Percentiles rank a stretch among this genome's conserved stretches.
Evolutionary conservation across 192 early-diverging fungal species (phyloP).

Genomic region (Coemansia sp.): DNA sequence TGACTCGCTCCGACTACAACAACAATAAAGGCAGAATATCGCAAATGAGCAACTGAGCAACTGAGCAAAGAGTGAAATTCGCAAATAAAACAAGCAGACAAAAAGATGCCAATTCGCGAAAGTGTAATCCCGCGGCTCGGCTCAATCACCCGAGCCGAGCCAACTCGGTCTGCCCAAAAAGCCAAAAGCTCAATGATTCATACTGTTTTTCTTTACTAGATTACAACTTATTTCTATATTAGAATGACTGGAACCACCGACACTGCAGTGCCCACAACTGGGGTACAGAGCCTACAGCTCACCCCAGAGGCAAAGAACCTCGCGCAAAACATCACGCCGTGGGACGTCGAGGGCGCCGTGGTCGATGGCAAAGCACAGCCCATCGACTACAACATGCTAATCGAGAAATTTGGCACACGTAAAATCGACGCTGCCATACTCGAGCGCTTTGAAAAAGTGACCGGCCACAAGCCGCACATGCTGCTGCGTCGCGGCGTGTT

Average conservation of each 20-base stretch:
- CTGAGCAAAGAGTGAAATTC: neutral
- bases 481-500: constrained; percentile 88
- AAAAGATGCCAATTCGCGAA: neutral
- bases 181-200: neutral
- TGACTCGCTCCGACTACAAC: neutral
- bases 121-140: neutral
- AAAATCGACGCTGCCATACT: constrained; percentile 74
- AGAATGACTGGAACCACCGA: constrained; percentile 10
- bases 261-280: constrained; percentile 6
- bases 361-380: constrained; percentile 81
- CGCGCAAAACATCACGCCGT: constrained; percentile 71
- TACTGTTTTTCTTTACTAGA: neutral
- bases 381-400: constrained; percentile 92
- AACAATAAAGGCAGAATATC: neutral
- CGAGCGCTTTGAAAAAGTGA: constrained; percentile 79
- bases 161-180: neutral
- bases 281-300: constrained; percentile 19
- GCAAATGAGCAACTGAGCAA: neutral
- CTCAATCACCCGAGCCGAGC: neutral
- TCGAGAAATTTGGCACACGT: constrained; percentile 85
- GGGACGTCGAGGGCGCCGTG: constrained; percentile 89
- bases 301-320: neutral
- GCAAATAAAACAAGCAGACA: neutral
- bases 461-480: constrained; percentile 78
- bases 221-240: neutral